Evolutionary conservation across 305 asterid genomes (phyloP), one percentile per base, ranked within the genome.

Genomic region (Euphrasia arctica): DNA sequence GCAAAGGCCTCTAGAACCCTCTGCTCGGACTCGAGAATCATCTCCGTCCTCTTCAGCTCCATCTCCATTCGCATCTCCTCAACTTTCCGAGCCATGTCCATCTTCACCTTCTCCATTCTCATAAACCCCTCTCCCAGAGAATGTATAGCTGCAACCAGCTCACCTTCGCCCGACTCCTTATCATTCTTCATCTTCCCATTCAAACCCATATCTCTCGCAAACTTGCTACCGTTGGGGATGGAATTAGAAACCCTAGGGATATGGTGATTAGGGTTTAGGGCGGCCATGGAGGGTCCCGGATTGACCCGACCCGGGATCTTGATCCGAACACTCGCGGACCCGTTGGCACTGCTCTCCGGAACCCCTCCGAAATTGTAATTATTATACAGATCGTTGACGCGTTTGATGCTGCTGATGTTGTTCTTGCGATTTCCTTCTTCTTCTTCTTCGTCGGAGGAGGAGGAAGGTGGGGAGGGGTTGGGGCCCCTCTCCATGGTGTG

Each of bases 41-140:
- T 87, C 77, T 89, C 89, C 0, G 97, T 89, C 74, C 91, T 81
- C 83, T 89, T 92, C 90, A 87, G 76, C 78, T 92, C 98, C 96
- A 84, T 84, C 70, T 92, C 97, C 97, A 89, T 85, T 64, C 95
- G 69, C 95, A 81, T 89, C 78, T 83, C 81, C 80, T 92, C 97
- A 32, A 87, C 74, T 65, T 90, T 89, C 69, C 85, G 75, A 25
- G 86, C 90, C 83, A 85, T 82, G 45, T 92, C 98, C 96, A 92
- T 89, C 75, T 92, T 92, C 80, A 79, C 87, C 71, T 82, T 85
- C 96, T 92, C 98, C 74, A 82, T 79, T 70, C 87, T 80, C 84
- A 88, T 81, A 74, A 89, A 85, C 72, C 96, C 95, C 28, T 92
- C 98, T 0, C 95, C 98, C 70, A 92, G 56, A 4, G 81, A 75